phyloP scores from a whole-genome alignment of 768 basidiomycete genomes.

The Psilocybe tampanensis region DNA sequence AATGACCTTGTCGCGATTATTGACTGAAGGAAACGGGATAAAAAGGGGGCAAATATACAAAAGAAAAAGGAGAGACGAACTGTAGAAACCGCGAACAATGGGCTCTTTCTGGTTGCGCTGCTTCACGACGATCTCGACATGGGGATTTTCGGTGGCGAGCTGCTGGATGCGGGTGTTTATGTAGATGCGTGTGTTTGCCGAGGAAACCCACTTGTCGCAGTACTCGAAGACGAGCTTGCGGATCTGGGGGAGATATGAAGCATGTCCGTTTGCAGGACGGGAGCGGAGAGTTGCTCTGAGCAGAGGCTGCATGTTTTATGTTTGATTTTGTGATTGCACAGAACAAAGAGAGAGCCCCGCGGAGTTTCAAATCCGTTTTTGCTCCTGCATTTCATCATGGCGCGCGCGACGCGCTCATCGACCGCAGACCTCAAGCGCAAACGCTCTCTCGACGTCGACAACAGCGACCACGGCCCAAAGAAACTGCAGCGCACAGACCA shows the following conservation, averaged over 20 bases:
- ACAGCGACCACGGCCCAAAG: constrained; percentile 48
- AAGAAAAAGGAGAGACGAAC: constrained; percentile 41
- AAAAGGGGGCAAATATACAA: constrained; percentile 16
- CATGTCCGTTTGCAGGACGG: constrained; percentile 72
- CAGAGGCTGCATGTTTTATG: constrained; percentile 28
- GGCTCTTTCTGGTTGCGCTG: constrained; percentile 78
- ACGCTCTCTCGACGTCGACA: constrained; percentile 42
- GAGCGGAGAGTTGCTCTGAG: constrained; percentile 54
- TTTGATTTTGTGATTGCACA: constrained; percentile 9
- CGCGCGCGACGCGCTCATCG: constrained; percentile 75
- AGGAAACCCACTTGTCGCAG: constrained; percentile 83
- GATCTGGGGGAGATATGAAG: constrained; percentile 73
- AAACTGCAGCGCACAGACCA: constrained; percentile 51
- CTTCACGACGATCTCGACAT: constrained; percentile 83
- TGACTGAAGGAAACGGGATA: constrained; percentile 52
- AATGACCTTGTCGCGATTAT: constrained; percentile 87
- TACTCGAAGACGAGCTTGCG: constrained; percentile 89
- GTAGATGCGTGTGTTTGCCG: constrained; percentile 69
- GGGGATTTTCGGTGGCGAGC: constrained; percentile 74
- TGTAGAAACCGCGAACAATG: constrained; percentile 81
- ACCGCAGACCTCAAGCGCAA: constrained; percentile 62
- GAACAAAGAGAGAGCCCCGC: constrained; percentile 14
- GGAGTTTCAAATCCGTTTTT: constrained; percentile 35
- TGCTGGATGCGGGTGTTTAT: constrained; percentile 62
- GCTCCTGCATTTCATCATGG: constrained; percentile 52